A percentile compares a stretch with the other conserved stretches of the same genome.
phyloP scores from a whole-genome alignment of 495 filamentous ascomycete genomes.

The Aspergillus taichungensis region DNA sequence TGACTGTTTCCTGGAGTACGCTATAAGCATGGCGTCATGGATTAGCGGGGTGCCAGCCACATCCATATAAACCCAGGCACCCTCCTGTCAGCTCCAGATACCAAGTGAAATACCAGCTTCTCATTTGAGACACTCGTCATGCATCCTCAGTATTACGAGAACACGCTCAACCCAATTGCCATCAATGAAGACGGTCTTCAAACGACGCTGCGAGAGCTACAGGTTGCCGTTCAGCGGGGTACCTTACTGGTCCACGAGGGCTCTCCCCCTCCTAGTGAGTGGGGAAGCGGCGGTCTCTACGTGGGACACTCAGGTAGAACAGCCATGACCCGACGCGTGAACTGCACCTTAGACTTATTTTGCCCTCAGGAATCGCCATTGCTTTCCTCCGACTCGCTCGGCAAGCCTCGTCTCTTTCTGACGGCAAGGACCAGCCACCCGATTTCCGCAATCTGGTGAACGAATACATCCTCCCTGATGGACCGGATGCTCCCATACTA shows the following conservation, averaged over 20 bases:
- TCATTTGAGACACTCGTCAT: no score
- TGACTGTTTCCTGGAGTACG: no score
- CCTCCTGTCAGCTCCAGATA: no score
- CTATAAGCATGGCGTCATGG: no score
- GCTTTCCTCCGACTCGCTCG: slow-evolving; percentile 30
- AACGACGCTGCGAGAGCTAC: slow-evolving; percentile 19
- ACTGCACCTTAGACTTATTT: background rate
- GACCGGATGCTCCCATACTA: slow-evolving; percentile 17
- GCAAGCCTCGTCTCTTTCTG: slow-evolving; percentile 18
- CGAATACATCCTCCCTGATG: slow-evolving; percentile 19
- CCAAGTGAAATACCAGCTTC: no score
- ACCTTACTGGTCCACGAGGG: slow-evolving; percentile 18
- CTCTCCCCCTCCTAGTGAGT: slow-evolving; percentile 15
- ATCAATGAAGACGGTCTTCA: slow-evolving; percentile 6
- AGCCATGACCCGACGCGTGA: background rate
- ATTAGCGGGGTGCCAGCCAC: no score
- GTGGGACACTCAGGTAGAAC: slow-evolving; percentile 20
- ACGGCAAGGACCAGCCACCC: background rate
- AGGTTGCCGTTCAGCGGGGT: slow-evolving; percentile 20
- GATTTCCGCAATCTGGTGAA: slow-evolving; percentile 22
- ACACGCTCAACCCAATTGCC: slow-evolving; percentile 8
- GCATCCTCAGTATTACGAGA: slow-evolving; percentile 14
- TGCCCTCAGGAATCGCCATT: slow-evolving; percentile 24
- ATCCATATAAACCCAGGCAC: no score
- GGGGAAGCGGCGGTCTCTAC: slow-evolving; percentile 21